Evolutionary conservation across 2,329 filamentous ascomycete genomes (phyloP).

Genomic region (Mollisia scopiformis): DNA sequence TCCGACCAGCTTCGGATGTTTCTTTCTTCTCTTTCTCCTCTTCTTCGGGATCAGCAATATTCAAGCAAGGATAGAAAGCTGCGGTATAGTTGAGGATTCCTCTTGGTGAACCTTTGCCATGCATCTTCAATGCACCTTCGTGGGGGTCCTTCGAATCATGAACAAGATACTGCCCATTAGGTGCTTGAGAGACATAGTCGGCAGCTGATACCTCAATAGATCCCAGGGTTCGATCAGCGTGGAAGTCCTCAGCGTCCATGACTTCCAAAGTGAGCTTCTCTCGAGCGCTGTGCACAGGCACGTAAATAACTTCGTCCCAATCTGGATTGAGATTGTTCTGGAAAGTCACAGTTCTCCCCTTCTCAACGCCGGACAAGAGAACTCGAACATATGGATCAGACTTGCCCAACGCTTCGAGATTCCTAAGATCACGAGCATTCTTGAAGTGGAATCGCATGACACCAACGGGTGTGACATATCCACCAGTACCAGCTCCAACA

Average conservation of each 20-base stretch:
- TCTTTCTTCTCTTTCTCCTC: slow-evolving; percentile 55
- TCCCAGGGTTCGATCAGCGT: slow-evolving; percentile 87
- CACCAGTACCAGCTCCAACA: slow-evolving; percentile 74
- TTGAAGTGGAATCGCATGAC: slow-evolving; percentile 94
- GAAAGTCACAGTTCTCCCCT: slow-evolving; percentile 91
- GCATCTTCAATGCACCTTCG: slow-evolving; percentile 71
- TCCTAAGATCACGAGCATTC: slow-evolving; percentile 80
- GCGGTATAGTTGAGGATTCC: slow-evolving; percentile 81
- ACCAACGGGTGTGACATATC: slow-evolving; percentile 91
- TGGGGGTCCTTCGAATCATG: slow-evolving; percentile 74
- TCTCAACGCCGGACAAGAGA: slow-evolving; percentile 86
- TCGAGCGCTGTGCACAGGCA: slow-evolving; percentile 82
- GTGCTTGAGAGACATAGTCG: slow-evolving; percentile 79
- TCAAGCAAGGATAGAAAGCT: slow-evolving; percentile 88
- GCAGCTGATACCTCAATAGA: slow-evolving; percentile 74
- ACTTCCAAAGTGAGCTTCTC: slow-evolving; percentile 90
- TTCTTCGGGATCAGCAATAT: slow-evolving; percentile 91
- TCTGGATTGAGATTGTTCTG: slow-evolving; percentile 94
- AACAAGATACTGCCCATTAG: slow-evolving; percentile 78
- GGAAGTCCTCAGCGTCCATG: slow-evolving; percentile 94
- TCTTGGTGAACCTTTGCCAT: slow-evolving; percentile 74
- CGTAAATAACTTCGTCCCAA: slow-evolving; percentile 94
- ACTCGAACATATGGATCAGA: slow-evolving; percentile 94
- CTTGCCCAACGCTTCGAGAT: slow-evolving; percentile 94
- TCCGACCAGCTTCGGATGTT: slow-evolving; percentile 28